Conservation (phyloP, 257 asterid species). For the Solanum boliviense region DNA sequence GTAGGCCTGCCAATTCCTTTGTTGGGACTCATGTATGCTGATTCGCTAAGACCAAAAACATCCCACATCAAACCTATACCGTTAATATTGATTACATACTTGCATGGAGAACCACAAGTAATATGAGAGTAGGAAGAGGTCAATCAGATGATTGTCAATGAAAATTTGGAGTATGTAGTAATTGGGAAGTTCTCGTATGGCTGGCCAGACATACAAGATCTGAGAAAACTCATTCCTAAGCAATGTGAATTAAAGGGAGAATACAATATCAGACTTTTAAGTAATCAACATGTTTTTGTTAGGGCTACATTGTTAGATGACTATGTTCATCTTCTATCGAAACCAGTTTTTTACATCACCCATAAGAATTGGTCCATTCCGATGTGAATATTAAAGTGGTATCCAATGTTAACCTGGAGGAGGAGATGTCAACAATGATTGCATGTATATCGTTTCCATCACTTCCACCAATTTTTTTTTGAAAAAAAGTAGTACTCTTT, state of each 20-base stretch:
- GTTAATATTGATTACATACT: neutral
- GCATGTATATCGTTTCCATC: neutral
- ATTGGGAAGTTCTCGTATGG: neutral
- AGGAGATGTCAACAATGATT: no score
- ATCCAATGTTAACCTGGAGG: neutral
- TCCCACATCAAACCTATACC: neutral
- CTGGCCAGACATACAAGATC: neutral
- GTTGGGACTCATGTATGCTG: neutral
- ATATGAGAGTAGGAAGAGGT: neutral
- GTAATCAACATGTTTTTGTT: neutral
- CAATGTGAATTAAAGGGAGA: neutral
- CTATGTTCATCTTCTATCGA: neutral
- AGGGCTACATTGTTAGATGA: neutral
- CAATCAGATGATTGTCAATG: neutral
- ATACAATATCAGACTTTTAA: neutral
- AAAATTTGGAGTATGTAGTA: no score
- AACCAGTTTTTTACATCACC: neutral
- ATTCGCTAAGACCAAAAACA: neutral
- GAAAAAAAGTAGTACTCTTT: neutral
- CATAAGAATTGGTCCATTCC: no score
- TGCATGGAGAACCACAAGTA: neutral
- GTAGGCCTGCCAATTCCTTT: neutral
- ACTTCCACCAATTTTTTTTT: neutral
- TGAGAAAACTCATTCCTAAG: neutral
- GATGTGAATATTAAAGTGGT: neutral